phyloP scores from a whole-genome alignment of 2,329 filamentous ascomycete species.

The Exserohilum turcica region DNA sequence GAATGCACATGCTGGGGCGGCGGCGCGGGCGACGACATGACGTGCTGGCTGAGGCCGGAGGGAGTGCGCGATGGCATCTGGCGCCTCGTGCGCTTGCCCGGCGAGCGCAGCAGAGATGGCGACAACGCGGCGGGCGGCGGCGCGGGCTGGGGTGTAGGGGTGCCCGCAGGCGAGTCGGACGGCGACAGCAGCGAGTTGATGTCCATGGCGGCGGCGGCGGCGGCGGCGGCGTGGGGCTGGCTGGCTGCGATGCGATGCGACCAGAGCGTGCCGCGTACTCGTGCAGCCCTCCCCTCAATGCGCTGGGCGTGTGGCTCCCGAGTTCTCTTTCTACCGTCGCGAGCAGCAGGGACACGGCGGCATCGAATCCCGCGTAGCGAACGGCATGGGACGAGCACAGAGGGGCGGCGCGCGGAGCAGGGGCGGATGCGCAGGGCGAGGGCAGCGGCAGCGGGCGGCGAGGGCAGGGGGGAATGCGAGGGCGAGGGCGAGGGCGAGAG shows the following conservation, averaged over 20 bases:
- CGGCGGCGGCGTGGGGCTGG: neutral
- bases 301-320: neutral
- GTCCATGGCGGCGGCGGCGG: slow-evolving; percentile 46
- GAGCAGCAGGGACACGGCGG: slow-evolving; percentile 21
- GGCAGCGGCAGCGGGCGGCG: slow-evolving; percentile 13
- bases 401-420: slow-evolving; percentile 14
- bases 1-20: slow-evolving; percentile 45
- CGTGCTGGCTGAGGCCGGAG: slow-evolving; percentile 53
- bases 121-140: slow-evolving; percentile 27
- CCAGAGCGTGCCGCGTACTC: neutral
- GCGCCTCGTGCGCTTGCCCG: slow-evolving; percentile 37
- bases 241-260: slow-evolving; percentile 2
- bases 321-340: slow-evolving; percentile 17
- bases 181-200: slow-evolving; percentile 58
- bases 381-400: slow-evolving; percentile 31
- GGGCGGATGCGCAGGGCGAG: slow-evolving; percentile 14
- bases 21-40: slow-evolving; percentile 44
- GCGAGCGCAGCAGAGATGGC: slow-evolving; percentile 36
- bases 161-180: slow-evolving; percentile 50
- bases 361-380: slow-evolving; percentile 20
- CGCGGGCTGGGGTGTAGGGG: slow-evolving; percentile 41
- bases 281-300: slow-evolving; percentile 1
- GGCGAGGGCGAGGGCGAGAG: slow-evolving; percentile 23
- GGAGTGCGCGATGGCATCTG: slow-evolving; percentile 48
- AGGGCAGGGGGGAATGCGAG: neutral